Evolutionary conservation across 2,329 filamentous ascomycete species (phyloP), one percentile per base, ranked within the genome.

Genomic region (Colletotrichum sp.): DNA sequence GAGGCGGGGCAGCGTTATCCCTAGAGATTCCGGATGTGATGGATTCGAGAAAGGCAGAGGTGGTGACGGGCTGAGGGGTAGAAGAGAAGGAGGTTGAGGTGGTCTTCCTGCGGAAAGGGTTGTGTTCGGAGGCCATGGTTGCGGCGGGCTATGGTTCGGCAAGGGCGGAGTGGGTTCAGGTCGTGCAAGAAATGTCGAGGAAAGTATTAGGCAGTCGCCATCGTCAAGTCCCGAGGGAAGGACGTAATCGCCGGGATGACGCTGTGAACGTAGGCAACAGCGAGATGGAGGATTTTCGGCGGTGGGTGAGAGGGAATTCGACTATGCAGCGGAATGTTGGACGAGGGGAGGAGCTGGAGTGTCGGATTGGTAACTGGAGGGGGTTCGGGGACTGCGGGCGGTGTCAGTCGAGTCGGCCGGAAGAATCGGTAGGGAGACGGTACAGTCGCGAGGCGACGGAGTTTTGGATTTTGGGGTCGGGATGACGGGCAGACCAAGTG

Each of bases 101-200:
- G 38, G 75, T 77, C 80, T 84, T 88, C 77, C 85, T 87, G 76
- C 88, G 88, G 78, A 90, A 90, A 13, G 88, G 88, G 76, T 90
- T 90, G 57, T 72, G 72, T 74, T 72, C 58, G 72, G 72, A 84
- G 62, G 80, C 81, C 71, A 86, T 81, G 63, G 81, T 76, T 54
- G 29, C 29, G 43, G 47, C 47, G 33, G 34, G 68, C 62, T 62
- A 57, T 34, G 68, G 61, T 43, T 71, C 55, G 68, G 43, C 18
- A 31, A 57, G 27, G 27, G 18, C 61, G 67, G 59, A 61, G 36
- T 54, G 55, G 57, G 38, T 36, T 69, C 31, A n/a, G 61, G 33
- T 34, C 65, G n/a, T 36, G 70, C 16, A 21, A 62, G 61, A 54
- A 31, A 43, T 70, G 36, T 73, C 66, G 66, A 65, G 61, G 61